Evolutionary conservation across 768 basidiomycete species (phyloP), one percentile per base, ranked within the genome.

Genomic region (Boletus vermiculosoides): DNA sequence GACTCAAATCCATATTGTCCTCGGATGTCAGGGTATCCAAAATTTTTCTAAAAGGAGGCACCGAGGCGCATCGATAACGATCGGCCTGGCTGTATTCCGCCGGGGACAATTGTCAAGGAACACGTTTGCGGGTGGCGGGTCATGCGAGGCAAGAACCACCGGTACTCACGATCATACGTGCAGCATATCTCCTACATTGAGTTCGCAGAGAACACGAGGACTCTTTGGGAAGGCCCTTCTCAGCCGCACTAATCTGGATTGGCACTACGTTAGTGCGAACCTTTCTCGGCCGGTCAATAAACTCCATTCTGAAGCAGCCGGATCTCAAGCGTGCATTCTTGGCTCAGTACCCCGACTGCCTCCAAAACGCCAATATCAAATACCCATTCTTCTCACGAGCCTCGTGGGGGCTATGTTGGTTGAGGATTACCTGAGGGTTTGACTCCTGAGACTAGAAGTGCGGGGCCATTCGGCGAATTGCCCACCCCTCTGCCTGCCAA

Each of bases 51-150:
- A 63, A 74, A 60, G 9, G 42, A 37, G 63, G 3, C 23, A 50
- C 59, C 60, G 63, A 66, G 63, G 63, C 39, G 55, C 61, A 74
- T 73, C 72, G 71, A 72, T 72, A 67, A 72, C 63, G 48, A 55
- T 59, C 51, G 51, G 55, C 58, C 50, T 45, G 54, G 41, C 31
- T 45, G 51, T 50, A 46, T 50, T 56, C 48, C 45, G 23, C 47
- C 54, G 57, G 61, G 52, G 25, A 42, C 49, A 58, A 55, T 54
- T 54, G 15, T 47, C 54, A 49, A 40, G 39, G 44, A 54, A 52
- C 61, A 56, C 50, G 47, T 58, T 47, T 44, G 40, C 39, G 49
- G 51, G 50, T 57, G 59, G 59, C 52, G 57, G 45, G 57, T 59
- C 59, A 59, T 55, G 56, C 47, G 56, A 59, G 55, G 50, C 58